phyloP scores from a whole-genome alignment of 208 protist species.

The Wallacemonas sp. region DNA sequence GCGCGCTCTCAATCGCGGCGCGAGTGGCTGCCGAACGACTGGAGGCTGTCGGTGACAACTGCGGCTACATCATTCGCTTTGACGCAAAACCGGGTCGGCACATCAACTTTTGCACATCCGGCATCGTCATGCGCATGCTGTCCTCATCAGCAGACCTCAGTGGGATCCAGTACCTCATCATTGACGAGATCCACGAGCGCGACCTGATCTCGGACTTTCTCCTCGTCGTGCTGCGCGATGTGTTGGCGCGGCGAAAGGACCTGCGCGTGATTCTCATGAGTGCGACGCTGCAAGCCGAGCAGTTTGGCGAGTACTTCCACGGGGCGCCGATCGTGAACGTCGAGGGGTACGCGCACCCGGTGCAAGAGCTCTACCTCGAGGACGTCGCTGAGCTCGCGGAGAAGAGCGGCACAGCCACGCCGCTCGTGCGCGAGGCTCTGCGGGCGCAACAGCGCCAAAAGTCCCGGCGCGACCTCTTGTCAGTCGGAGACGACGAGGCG shows the following conservation, averaged over 20 bases:
- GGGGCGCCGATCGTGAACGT: conserved; percentile 83
- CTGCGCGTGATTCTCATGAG: conserved; percentile 98
- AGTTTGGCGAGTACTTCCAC: conserved; percentile 86
- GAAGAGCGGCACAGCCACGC: conserved; percentile 5
- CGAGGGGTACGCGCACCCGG: conserved; percentile 80
- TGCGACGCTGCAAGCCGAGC: conserved; percentile 90
- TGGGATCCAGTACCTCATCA: conserved; percentile 97
- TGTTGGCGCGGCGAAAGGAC: conserved; percentile 75
- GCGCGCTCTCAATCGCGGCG: conserved; percentile 98
- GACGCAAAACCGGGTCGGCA: conserved; percentile 91
- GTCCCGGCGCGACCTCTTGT: neutral
- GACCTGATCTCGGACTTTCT: conserved; percentile 99
- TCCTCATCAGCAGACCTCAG: conserved; percentile 79
- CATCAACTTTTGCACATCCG: conserved; percentile 99
- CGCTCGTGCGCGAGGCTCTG: conserved; percentile 6
- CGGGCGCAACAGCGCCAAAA: conserved; percentile 11
- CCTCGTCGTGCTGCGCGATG: conserved; percentile 96
- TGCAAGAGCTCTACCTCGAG: conserved; percentile 86
- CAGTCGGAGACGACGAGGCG: neutral
- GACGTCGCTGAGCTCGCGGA: conserved; percentile 65
- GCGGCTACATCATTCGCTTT: conserved; percentile 99
- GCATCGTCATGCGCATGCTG: conserved; percentile 97
- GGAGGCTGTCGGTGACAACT: conserved; percentile 94
- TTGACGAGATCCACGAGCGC: conserved; percentile 99
- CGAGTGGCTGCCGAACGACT: conserved; percentile 98